phyloP scores from a whole-genome alignment of 352 stramenopile genomes.

The Pythium brassicae region DNA sequence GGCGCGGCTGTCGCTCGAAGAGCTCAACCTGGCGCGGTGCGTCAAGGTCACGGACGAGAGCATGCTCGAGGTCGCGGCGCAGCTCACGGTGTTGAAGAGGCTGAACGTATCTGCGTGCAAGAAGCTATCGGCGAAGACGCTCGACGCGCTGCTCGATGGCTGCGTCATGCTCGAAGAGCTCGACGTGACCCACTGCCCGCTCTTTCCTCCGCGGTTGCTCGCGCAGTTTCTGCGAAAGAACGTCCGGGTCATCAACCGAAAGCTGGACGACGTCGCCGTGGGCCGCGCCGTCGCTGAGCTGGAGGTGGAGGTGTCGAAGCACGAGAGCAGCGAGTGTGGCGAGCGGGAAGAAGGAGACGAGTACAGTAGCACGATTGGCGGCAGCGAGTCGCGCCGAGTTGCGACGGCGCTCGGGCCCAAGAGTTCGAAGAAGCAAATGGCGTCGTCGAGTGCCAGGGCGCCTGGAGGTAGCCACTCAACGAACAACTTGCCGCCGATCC shows the following conservation, averaged over 20 bases:
- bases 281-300: not conserved
- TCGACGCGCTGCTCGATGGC: constrained; percentile 46
- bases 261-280: constrained; percentile 34
- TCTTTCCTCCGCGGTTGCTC: constrained; percentile 49
- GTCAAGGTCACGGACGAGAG: constrained; percentile 82
- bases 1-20: constrained; percentile 76
- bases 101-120: constrained; percentile 81
- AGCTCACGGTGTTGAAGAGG: constrained; percentile 61
- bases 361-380: too few species aligned
- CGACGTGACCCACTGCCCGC: constrained; percentile 75
- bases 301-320: constrained; percentile 2
- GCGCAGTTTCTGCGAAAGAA: constrained; percentile 52
- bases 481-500: constrained; percentile 18
- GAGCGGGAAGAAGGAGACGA: constrained; percentile 3
- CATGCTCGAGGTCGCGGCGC: constrained; percentile 68
- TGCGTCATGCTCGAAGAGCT: constrained; percentile 64
- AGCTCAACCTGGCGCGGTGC: constrained; percentile 61
- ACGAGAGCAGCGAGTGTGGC: not conserved
- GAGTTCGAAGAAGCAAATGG: not conserved
- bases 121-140: constrained; percentile 59
- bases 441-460: not conserved
- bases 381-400: not conserved
- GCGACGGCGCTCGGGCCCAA: not conserved
- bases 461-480: not conserved
- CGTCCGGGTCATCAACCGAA: constrained; percentile 44